Base-by-base conservation (phyloP, 2,329 filamentous ascomycete species). In the Colletotrichum truncatum region DNA sequence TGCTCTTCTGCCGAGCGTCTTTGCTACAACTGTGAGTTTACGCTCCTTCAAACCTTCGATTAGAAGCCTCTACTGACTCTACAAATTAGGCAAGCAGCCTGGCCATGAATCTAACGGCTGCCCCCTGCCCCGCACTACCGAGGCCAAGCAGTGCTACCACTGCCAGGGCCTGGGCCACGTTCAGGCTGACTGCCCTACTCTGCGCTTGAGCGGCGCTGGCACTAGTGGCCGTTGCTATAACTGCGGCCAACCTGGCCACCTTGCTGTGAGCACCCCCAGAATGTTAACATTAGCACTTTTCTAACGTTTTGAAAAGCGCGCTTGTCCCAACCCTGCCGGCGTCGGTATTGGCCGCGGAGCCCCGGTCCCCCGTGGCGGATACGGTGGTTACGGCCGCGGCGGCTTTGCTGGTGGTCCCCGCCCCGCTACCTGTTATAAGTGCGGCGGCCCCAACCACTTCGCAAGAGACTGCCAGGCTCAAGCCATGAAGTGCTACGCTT, bases 111-210 rank as follows among this genome's bases (percentile, higher is more conserved):
- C 95, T 71, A 98, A 97, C 84, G 92, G 92, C 80, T 99, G 96
- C 87, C 96, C 96, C 73, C 91, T 95, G 77, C 96, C 96, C 75
- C 92, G 96, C 80, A 98, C 95, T 67, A 98, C 96, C 70, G 96
- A 99, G 84, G 94, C 94, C 56, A 99, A 99, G 90, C 96, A 99
- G 87, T 99, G 96, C 89, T 99, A 99, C 81, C 96, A 98, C 84
- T 99, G 96, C 87, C 96, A 98, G 85, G 96, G 96, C 65, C 89
- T 98, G 68, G 96, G 96, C 71, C 96, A 99, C 79, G 96, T 99
- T 74, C 96, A 99, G 85, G 96, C 96, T 72, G 96, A 99, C 81
- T 99, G 96, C 88, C 96, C 96, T 74, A 98, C 96, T 68, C 89
- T 99, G 70, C 93, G 96, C 73, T 82, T 99, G 79, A 97, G 90